A percentile compares a stretch with the other conserved stretches of the same genome.
These are phyloP conservation scores for Talaromyces sp. DNA, from an alignment of 2,329 filamentous ascomycete genomes.

Conservation along the genomic window DNA sequence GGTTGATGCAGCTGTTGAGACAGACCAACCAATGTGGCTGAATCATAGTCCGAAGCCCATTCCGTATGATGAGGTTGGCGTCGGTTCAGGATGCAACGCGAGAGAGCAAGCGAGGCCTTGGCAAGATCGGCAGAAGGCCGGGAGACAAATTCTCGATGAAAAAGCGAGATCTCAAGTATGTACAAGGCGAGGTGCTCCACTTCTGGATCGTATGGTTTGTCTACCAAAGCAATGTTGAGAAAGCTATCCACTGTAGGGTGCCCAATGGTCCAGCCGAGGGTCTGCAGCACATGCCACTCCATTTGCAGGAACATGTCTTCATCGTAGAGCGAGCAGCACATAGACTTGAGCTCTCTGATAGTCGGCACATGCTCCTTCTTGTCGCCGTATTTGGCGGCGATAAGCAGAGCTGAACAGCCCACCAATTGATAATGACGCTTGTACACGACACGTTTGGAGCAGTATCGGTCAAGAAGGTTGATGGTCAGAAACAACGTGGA, in stretches of 20 bases:
- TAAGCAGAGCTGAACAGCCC: slow-evolving; percentile 89
- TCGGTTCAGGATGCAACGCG: slow-evolving; percentile 78
- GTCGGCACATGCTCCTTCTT: slow-evolving; percentile 98
- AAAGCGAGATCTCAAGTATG: slow-evolving; percentile 89
- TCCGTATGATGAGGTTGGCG: slow-evolving; percentile 70
- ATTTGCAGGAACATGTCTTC: slow-evolving; percentile 99
- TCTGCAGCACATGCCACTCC: slow-evolving; percentile 99
- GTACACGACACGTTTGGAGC: slow-evolving; percentile 94
- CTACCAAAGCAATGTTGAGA: slow-evolving; percentile 77
- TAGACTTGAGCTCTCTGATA: slow-evolving; percentile 93
- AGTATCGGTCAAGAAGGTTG: slow-evolving; percentile 96
- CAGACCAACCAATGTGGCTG: slow-evolving; percentile 53
- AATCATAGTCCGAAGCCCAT: slow-evolving; percentile 60
- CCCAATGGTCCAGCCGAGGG: slow-evolving; percentile 90
- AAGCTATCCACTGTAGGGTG: slow-evolving; percentile 96
- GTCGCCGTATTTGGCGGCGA: slow-evolving; percentile 97
- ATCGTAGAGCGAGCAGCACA: slow-evolving; percentile 98
- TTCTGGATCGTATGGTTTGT: slow-evolving; percentile 71
- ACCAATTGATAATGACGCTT: slow-evolving; percentile 99
- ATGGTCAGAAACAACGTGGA: slow-evolving; percentile 94
- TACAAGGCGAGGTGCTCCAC: slow-evolving; percentile 94
- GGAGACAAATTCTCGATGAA: slow-evolving; percentile 95
- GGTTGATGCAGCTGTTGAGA: slow-evolving; percentile 64
- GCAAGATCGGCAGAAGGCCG: slow-evolving; percentile 88
- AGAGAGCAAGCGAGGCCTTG: slow-evolving; percentile 76